These are phyloP conservation scores for Verruconis gallopava DNA, from an alignment of 2,329 filamentous ascomycete genomes.

Conservation along the genomic window DNA sequence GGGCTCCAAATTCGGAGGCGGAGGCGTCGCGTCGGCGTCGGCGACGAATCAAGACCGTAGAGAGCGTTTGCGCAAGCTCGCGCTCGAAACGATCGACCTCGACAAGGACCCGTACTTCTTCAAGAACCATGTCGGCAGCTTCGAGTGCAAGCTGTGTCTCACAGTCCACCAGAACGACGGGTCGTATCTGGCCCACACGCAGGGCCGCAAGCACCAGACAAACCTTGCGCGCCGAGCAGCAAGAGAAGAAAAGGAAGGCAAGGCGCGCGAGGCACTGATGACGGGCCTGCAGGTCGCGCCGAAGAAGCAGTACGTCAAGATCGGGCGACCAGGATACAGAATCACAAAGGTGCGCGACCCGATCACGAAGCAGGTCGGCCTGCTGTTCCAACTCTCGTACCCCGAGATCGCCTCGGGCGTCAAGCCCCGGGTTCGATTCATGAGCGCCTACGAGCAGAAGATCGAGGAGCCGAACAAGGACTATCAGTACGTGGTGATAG, in stretches of 20 bases:
- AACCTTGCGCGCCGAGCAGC: conserved; percentile 92
- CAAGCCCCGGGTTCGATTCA: conserved; percentile 78
- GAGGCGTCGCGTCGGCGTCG: conserved; percentile 85
- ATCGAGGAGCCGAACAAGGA: conserved; percentile 88
- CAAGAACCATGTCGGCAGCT: conserved; percentile 97
- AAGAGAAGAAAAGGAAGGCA: conserved; percentile 82
- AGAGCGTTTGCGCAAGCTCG: conserved; percentile 93
- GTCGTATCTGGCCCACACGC: conserved; percentile 95
- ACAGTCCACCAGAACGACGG: conserved; percentile 99
- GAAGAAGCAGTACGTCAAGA: conserved; percentile 82
- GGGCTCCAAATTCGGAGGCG: conserved; percentile 94
- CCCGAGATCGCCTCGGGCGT: conserved; percentile 72
- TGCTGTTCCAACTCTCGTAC: conserved; percentile 94
- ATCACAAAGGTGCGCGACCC: conserved; percentile 93
- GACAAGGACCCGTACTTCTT: conserved; percentile 99
- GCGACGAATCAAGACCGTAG: conserved; percentile 94
- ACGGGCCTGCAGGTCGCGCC: conserved; percentile 60
- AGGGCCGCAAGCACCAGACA: conserved; percentile 97
- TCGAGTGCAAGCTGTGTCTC: conserved; percentile 91
- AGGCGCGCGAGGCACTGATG: conserved; percentile 53
- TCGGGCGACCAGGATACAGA: conserved; percentile 90
- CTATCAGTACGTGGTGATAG: conserved; percentile 89
- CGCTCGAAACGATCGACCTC: conserved; percentile 95
- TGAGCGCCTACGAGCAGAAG: conserved; percentile 95
- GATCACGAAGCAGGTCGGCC: conserved; percentile 71